phyloP scores from a whole-genome alignment of 139 green algal species.

The Tetradesmus lagerheimii region DNA sequence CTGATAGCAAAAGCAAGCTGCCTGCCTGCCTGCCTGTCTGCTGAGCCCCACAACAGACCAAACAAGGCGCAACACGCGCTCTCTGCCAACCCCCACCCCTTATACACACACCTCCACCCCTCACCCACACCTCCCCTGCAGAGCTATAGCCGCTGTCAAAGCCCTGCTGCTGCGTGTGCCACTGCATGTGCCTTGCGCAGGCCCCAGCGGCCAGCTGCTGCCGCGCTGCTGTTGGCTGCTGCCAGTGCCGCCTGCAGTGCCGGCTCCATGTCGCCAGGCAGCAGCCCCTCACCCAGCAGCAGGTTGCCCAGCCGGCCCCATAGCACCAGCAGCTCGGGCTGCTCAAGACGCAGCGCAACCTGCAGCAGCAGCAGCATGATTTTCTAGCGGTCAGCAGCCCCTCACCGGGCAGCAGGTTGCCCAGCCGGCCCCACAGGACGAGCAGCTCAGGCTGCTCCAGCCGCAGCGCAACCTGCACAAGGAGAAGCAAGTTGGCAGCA shows the following conservation, averaged over 20 bases:
- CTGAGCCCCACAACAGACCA: not conserved
- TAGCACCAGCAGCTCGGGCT: conserved; percentile 68
- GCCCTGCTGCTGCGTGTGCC: not conserved
- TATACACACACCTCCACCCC: no score
- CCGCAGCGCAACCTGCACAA: not conserved
- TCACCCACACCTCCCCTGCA: not conserved
- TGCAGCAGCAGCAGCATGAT: not conserved
- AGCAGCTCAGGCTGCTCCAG: not conserved
- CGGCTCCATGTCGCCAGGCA: conserved; percentile 52
- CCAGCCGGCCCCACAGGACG: not conserved
- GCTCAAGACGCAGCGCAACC: conserved; percentile 42
- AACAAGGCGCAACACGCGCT: not conserved
- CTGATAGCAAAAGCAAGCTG: not conserved
- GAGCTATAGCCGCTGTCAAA: not conserved
- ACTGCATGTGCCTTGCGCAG: not conserved
- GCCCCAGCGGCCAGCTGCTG: not conserved
- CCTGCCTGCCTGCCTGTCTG: not conserved
- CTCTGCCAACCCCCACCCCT: not conserved
- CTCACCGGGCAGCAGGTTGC: not conserved
- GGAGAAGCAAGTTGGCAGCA: not conserved
- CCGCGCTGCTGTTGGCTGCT: not conserved
- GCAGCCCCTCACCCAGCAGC: conserved; percentile 68
- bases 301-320: conserved; percentile 75
- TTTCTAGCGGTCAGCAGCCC: no score
- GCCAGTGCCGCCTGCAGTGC: not conserved